Conservation (phyloP, 179 eudicot species). For the Spinacia oleracea region DNA sequence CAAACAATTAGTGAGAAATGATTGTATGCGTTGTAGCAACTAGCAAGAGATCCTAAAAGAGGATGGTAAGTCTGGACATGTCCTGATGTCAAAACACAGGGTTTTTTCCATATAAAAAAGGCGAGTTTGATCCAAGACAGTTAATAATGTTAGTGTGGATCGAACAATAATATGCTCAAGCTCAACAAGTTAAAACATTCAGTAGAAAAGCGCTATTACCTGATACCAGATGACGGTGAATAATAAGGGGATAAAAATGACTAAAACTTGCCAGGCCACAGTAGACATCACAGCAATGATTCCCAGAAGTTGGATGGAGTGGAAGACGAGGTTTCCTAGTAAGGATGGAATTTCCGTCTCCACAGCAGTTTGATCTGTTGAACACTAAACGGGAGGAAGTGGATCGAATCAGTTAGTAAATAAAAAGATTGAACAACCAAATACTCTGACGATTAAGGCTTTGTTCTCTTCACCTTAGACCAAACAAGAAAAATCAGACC, state of each 20-base stretch:
- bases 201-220: no score
- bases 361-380: slow-evolving; percentile 21
- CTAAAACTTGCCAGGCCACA: slow-evolving; percentile 20
- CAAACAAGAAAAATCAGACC: no score
- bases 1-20: no score
- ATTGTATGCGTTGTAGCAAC: no score
- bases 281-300: slow-evolving; percentile 16
- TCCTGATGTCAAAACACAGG: no score
- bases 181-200: no score
- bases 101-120: no score
- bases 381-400: slow-evolving; percentile 17
- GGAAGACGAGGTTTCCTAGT: neutral
- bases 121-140: neutral
- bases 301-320: neutral
- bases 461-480: no score
- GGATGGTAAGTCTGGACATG: no score
- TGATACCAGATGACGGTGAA: slow-evolving; percentile 23
- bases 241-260: slow-evolving; percentile 20
- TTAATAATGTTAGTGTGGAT: neutral
- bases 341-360: slow-evolving; percentile 13
- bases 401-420: neutral
- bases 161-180: neutral
- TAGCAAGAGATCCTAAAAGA: no score
- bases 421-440: neutral
- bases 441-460: no score